Evolutionary conservation across 805 yeast genomes (phyloP).

Genomic region (baker's yeast (Saccharomyces cerevisiae)): DNA sequence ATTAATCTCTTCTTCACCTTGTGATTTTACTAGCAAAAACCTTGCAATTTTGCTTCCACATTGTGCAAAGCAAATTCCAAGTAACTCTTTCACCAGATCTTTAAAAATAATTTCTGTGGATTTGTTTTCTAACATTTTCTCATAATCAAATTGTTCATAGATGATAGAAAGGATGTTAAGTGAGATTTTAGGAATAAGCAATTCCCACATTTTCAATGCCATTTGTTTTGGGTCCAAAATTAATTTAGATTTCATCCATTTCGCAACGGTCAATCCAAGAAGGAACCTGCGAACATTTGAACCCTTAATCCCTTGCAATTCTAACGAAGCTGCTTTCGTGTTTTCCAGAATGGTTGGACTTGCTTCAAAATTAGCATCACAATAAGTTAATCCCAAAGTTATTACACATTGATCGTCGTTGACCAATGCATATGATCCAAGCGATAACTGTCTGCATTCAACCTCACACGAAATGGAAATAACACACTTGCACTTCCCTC

Average conservation of each 20-base stretch:
- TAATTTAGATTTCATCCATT: constrained; percentile 15
- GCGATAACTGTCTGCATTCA: constrained; percentile 27
- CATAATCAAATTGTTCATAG: constrained; percentile 27
- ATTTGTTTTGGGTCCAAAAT: constrained; percentile 11
- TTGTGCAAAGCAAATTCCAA: constrained; percentile 21
- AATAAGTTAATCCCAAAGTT: constrained; percentile 22
- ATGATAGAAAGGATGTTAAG: constrained; percentile 28
- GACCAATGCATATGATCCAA: constrained; percentile 27
- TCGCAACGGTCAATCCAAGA: constrained; percentile 11
- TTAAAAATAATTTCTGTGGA: constrained; percentile 21
- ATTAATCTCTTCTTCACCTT: constrained; percentile 6
- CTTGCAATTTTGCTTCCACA: constrained; percentile 12
- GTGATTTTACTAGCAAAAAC: constrained; percentile 1
- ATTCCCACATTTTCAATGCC: constrained; percentile 26
- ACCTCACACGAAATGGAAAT: constrained; percentile 23
- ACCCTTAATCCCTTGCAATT: constrained; percentile 1
- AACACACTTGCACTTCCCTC: constrained; percentile 16
- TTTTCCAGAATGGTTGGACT: constrained; percentile 5
- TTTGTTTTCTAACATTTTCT: constrained; percentile 15
- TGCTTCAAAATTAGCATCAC: constrained; percentile 4
- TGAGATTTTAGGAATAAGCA: constrained; percentile 25
- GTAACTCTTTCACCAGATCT: constrained; percentile 24
- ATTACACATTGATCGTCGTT: constrained; percentile 21
- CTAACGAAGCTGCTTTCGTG: constrained; percentile 5
- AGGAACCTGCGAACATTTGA: constrained; percentile 8